These are phyloP conservation scores for Rhynchospora pubera DNA, from an alignment of 176 grass and related monocot species.

Conservation along the genomic window DNA sequence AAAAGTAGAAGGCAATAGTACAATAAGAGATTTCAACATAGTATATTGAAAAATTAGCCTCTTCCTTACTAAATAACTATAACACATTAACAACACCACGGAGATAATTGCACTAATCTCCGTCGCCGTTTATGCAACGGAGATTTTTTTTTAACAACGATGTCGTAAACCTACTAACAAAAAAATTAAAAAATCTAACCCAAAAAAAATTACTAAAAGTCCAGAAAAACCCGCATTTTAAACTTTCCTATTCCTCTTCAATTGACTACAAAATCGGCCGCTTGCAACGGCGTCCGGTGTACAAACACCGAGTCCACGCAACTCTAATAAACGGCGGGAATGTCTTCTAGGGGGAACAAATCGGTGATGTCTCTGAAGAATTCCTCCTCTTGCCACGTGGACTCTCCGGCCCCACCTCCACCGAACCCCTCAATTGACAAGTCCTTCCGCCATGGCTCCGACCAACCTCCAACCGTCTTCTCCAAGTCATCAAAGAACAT, in stretches of 20 bases:
- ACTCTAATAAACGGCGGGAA: constrained; percentile 31
- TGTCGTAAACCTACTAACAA: constrained; percentile 2
- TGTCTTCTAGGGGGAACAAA: constrained; percentile 69
- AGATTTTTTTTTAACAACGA: constrained; percentile 6
- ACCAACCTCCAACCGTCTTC: background rate
- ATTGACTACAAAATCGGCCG: constrained; percentile 23
- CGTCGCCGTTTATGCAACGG: constrained; percentile 21
- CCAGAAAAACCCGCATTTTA: constrained; percentile 45
- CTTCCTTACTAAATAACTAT: constrained; percentile 5
- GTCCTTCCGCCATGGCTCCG: background rate
- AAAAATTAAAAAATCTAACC: background rate
- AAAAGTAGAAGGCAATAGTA: background rate
- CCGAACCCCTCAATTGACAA: constrained; percentile 11
- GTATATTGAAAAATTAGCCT: constrained; percentile 16
- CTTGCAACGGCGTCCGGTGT: constrained; percentile 5
- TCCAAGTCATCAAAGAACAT: background rate
- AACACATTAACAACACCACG: background rate
- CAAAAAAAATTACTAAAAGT: background rate
- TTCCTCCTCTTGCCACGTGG: constrained; percentile 51
- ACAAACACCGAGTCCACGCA: constrained; percentile 7
- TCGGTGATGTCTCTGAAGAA: constrained; percentile 83
- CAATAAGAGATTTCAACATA: background rate
- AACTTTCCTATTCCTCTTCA: constrained; percentile 24
- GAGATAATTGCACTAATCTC: constrained; percentile 12
- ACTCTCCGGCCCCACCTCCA: background rate